Conservation (phyloP, 2,329 filamentous ascomycete genomes). For the Domatiomyces catenatus region DNA sequence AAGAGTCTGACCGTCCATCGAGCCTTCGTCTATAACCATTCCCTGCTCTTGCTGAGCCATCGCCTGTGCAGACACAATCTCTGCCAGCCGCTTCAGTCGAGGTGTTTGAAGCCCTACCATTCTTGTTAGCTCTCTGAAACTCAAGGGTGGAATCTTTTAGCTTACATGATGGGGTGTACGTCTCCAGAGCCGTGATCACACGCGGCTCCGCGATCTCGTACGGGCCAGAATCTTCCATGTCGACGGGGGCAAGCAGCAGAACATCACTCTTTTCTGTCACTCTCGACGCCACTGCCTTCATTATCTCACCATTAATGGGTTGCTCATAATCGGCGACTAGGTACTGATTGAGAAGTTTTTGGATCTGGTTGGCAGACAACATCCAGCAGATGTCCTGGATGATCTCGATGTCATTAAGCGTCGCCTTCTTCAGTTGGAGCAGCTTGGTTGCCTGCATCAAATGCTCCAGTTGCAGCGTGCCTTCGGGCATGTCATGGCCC, state of each 20-base stretch:
- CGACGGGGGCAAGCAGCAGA: conserved; percentile 78
- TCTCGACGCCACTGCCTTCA: conserved; percentile 94
- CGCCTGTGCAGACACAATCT: conserved; percentile 92
- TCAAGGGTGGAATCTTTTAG: conserved; percentile 12
- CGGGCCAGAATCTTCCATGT: conserved; percentile 97
- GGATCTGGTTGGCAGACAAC: conserved; percentile 96
- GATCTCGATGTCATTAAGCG: conserved; percentile 96
- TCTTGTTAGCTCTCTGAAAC: conserved; percentile 19
- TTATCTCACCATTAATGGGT: conserved; percentile 98
- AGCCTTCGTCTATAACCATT: conserved; percentile 33
- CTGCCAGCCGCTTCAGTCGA: conserved; percentile 84
- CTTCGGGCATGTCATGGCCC: conserved; percentile 98
- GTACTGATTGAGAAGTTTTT: conserved; percentile 97
- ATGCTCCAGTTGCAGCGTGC: conserved; percentile 91
- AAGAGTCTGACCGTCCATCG: conserved; percentile 11
- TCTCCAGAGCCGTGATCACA: conserved; percentile 90
- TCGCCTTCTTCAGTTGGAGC: conserved; percentile 95
- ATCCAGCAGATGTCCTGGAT: conserved; percentile 98
- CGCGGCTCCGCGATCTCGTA: conserved; percentile 97
- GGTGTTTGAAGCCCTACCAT: conserved; percentile 79
- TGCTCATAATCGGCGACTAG: conserved; percentile 97
- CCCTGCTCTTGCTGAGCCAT: conserved; percentile 87
- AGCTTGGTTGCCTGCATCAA: conserved; percentile 97
- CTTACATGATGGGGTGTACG: conserved; percentile 94
- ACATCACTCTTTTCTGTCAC: conserved; percentile 98